Conservation (phyloP, 2,329 filamentous ascomycete genomes). For the Diplodia intermedia region DNA sequence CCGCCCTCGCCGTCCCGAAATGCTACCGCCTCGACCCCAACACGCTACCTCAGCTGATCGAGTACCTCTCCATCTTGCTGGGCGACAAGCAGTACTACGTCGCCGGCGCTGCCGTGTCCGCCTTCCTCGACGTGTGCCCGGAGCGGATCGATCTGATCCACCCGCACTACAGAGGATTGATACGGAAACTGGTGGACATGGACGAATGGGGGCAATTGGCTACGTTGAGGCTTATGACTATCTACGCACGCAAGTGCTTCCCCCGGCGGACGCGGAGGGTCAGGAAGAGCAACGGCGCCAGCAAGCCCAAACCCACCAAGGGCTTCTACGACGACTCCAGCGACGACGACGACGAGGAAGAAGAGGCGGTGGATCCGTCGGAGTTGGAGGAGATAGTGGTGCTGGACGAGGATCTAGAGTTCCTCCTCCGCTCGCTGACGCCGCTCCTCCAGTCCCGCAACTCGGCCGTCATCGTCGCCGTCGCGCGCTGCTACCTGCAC, state of each 20-base stretch:
- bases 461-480: conserved; percentile 87
- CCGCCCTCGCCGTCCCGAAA: conserved; percentile 92
- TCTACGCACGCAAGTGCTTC: conserved; percentile 88
- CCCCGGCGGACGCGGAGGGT: conserved; percentile 69
- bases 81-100: conserved; percentile 96
- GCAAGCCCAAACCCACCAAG: conserved; percentile 57
- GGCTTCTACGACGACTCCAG: conserved; percentile 79
- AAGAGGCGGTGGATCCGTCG: conserved; percentile 52
- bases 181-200: conserved; percentile 96
- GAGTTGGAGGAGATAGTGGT: conserved; percentile 64
- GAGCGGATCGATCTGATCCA: conserved; percentile 88
- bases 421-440: conserved; percentile 79
- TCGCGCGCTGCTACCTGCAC: conserved; percentile 83
- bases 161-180: conserved; percentile 81
- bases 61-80: conserved; percentile 78
- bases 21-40: conserved; percentile 90
- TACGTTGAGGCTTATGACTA: conserved; percentile 78
- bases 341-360: conserved; percentile 54
- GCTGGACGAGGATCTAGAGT: conserved; percentile 80
- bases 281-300: conserved; percentile 56
- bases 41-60: conserved; percentile 82
- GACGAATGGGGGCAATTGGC: conserved; percentile 97
- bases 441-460: conserved; percentile 93
- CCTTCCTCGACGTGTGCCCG: conserved; percentile 89
- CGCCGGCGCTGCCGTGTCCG: conserved; percentile 88